Evolutionary conservation across 2,329 filamentous ascomycete genomes (phyloP), one percentile per base, ranked within the genome.

Genomic region (Fusarium newnesense): DNA sequence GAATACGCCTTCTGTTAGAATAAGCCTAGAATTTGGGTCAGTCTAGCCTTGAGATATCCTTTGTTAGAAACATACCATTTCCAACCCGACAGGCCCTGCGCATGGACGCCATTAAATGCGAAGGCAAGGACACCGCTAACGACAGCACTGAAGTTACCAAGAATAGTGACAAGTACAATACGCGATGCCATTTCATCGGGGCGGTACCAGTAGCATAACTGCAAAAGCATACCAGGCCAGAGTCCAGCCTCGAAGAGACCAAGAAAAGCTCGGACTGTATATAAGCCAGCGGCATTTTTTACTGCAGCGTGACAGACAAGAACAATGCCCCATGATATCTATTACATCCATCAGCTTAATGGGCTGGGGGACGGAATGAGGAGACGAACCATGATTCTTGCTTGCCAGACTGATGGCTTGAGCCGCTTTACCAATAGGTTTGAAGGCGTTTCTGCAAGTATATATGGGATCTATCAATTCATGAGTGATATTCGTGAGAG

Each of bases 251-350:
- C 50, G 24, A 54, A 54, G 15, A 54, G 34, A 5, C 50, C 50
- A 4, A 54, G 50, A 54, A 54, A 40, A 9, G 50, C 50, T 13
- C 50, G 50, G 19, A 54, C 50, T 9, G 50, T 54, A 28, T 54
- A 54, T 2, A 54, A 12, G 5, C 50, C 50, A 0, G 34, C 50
- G 9, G 50, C 50, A 3, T 54, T 13, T 0, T 2, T 54, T 0
- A 54, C 50, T 9, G 50, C 50, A 1, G 50, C 50, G 15, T 54
- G 34, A 1, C 50, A 54, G 1, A 40, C 50, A 0, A 54, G 50
- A 13, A 40, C 50, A 0, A 54, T 54, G 0, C 50, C 50, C 50
- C 50, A 54, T 0, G 50, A 54, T 18, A 40, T 53, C 34, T 49
- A n/a, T 21, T 42, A 12, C 8, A 13, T 2, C 26, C 5, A 4